phyloP scores from a whole-genome alignment of 306 rosid species.

The Fragaria vesca region DNA sequence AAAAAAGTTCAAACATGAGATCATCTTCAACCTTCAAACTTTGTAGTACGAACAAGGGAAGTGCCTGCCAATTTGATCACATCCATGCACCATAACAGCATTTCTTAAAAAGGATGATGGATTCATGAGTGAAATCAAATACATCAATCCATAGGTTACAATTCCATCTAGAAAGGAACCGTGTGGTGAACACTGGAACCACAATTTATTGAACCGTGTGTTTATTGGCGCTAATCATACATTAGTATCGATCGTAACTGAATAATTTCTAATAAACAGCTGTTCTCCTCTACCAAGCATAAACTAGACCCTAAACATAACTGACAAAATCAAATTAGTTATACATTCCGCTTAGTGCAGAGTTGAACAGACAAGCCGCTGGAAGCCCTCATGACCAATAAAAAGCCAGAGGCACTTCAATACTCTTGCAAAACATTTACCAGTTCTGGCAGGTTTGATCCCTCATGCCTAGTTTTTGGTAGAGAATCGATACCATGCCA shows the following conservation, averaged over 20 bases:
- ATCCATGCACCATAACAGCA: neutral
- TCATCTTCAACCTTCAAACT: neutral
- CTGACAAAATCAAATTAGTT: neutral
- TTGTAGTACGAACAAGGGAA: neutral
- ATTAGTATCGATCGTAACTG: neutral
- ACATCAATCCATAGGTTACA: too few species aligned
- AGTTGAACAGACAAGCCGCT: neutral
- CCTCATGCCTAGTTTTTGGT: neutral
- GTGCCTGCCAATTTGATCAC: neutral
- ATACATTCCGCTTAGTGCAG: neutral
- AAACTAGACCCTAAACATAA: neutral
- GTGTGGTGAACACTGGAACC: neutral
- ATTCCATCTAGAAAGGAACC: neutral
- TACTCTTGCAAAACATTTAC: neutral
- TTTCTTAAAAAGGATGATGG: neutral
- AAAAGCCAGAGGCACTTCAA: neutral
- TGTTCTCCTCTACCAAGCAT: neutral
- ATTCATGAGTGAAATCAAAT: neutral
- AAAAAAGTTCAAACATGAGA: neutral
- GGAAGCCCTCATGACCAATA: neutral
- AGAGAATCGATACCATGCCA: neutral
- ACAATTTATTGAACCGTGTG: neutral
- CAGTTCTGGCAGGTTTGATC: neutral
- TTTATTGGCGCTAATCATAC: neutral
- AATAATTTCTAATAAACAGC: neutral